Percentiles rank a stretch among this genome's conserved stretches.
Evolutionary conservation across 2,329 filamentous ascomycete species (phyloP).

Genomic region (Sclerotinia sclerotiorum): DNA sequence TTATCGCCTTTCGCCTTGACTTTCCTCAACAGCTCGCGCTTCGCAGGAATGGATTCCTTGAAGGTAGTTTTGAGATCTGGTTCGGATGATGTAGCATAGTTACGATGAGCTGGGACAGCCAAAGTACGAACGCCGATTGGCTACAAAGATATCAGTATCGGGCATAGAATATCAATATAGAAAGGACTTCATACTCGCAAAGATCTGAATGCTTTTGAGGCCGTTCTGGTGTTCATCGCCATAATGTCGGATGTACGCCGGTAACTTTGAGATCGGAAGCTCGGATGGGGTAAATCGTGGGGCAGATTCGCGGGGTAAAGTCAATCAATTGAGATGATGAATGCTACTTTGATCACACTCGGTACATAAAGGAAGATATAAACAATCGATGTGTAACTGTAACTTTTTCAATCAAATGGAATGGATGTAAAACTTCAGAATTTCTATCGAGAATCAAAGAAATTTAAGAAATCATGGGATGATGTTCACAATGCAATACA

Average conservation of each 20-base stretch:
- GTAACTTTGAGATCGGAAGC: not conserved
- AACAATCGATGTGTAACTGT: not conserved
- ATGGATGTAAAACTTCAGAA: not conserved
- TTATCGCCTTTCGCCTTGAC: slow-evolving; percentile 84
- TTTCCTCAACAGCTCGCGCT: slow-evolving; percentile 89
- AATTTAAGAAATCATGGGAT: not conserved
- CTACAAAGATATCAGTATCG: slow-evolving; percentile 28
- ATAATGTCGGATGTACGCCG: slow-evolving; percentile 44
- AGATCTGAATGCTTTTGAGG: slow-evolving; percentile 62
- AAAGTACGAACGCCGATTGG: slow-evolving; percentile 40
- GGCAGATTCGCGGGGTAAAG: slow-evolving; percentile 20
- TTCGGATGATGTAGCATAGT: slow-evolving; percentile 75
- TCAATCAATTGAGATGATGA: not conserved
- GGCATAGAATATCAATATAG: not conserved
- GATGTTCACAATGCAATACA: not conserved
- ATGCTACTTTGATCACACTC: not conserved
- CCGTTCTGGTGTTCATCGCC: slow-evolving; percentile 63
- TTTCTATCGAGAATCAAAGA: not conserved
- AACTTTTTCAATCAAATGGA: not conserved
- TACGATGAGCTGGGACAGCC: slow-evolving; percentile 46
- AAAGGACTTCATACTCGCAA: slow-evolving; percentile 54
- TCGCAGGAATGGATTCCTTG: slow-evolving; percentile 80
- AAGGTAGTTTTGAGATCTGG: slow-evolving; percentile 88
- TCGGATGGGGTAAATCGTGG: slow-evolving; percentile 25
- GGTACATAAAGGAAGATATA: not conserved